These are phyloP conservation scores for Yamadazyma conglobata DNA, from an alignment of 1,139 yeast species.

Conservation along the genomic window DNA sequence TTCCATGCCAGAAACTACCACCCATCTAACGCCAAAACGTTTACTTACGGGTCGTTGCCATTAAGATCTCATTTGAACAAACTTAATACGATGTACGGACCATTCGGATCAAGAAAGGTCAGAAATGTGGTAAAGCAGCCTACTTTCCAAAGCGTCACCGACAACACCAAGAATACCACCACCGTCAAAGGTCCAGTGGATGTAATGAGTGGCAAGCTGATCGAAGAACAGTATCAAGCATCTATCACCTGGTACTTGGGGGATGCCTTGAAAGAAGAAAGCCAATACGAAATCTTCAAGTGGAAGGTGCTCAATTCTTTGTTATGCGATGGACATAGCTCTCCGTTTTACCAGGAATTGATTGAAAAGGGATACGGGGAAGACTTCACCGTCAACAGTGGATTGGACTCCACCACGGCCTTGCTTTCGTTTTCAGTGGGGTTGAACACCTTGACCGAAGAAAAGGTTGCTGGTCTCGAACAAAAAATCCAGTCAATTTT, in stretches of 20 bases:
- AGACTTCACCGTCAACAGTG: constrained; percentile 86
- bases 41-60: constrained; percentile 81
- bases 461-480: constrained; percentile 46
- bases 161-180: constrained; percentile 5
- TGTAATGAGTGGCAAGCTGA: constrained; percentile 62
- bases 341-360: constrained; percentile 80
- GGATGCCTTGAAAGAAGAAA: constrained; percentile 53
- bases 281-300: constrained; percentile 62
- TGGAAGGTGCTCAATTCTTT: constrained; percentile 70
- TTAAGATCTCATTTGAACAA: constrained; percentile 58
- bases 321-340: constrained; percentile 86
- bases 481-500: constrained; percentile 44
- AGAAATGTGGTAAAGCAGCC: constrained; percentile 26
- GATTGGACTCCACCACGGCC: constrained; percentile 80
- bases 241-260: constrained; percentile 90
- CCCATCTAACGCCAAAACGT: constrained; percentile 85
- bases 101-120: constrained; percentile 49
- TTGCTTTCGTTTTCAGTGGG: constrained; percentile 82
- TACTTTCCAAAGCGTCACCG: constrained; percentile 16
- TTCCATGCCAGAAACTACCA: constrained; percentile 78
- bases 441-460: constrained; percentile 64
- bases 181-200: constrained; percentile 72
- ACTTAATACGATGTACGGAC: constrained; percentile 48
- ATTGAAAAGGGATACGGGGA: constrained; percentile 84
- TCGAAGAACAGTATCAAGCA: constrained; percentile 66